These are phyloP conservation scores for Singerocomus rubriflavus DNA, from an alignment of 1,284 basidiomycete genomes.

Conservation along the genomic window DNA sequence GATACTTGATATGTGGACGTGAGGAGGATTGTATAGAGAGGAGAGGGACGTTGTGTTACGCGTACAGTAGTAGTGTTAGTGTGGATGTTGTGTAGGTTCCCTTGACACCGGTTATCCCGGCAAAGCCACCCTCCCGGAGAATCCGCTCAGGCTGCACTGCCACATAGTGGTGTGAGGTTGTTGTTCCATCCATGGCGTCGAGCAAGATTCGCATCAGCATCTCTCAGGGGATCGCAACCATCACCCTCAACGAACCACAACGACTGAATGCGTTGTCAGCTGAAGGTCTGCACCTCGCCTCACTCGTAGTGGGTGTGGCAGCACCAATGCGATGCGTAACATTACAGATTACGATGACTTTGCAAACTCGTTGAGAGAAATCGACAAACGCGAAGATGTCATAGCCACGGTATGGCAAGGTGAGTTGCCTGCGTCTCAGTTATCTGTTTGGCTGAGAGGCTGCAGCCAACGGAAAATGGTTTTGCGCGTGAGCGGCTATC, in stretches of 20 bases:
- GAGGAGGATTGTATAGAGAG: not conserved
- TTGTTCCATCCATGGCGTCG: constrained; percentile 16
- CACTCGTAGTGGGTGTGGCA: not conserved
- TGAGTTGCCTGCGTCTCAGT: constrained; percentile 24
- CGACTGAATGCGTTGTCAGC: constrained; percentile 58
- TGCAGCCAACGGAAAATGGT: constrained; percentile 64
- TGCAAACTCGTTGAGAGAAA: constrained; percentile 52
- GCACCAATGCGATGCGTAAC: not conserved
- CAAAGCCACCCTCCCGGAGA: not conserved
- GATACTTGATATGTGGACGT: constrained; percentile 46
- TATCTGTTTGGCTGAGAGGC: not conserved
- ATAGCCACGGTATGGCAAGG: constrained; percentile 68
- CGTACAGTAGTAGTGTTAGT: constrained; percentile 3
- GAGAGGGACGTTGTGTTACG: not conserved
- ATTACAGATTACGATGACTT: constrained; percentile 59
- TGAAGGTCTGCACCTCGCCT: constrained; percentile 41
- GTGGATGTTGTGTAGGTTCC: not conserved
- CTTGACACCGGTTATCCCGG: constrained; percentile 13
- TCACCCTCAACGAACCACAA: constrained; percentile 60
- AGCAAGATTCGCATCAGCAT: constrained; percentile 48
- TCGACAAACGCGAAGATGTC: constrained; percentile 61
- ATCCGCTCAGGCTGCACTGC: too few species aligned
- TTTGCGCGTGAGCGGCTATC: constrained; percentile 56
- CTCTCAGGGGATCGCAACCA: constrained; percentile 60
- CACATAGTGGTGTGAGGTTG: too few species aligned